These are phyloP conservation scores for Hirschioporus abietinus DNA, from an alignment of 768 basidiomycete species.

Conservation along the genomic window DNA sequence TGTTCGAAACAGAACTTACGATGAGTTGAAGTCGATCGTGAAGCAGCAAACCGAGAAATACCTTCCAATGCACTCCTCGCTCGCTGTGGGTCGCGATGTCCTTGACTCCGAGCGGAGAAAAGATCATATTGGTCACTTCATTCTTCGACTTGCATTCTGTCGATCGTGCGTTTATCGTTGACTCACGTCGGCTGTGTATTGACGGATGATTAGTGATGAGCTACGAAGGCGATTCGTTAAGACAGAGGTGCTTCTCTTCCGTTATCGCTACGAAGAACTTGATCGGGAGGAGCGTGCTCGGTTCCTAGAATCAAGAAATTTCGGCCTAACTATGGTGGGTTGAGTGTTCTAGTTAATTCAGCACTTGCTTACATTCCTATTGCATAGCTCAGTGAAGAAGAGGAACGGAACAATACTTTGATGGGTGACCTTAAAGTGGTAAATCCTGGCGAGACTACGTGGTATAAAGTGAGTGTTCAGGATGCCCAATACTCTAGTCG, in stretches of 20 bases:
- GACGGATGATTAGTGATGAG: slow-evolving; percentile 61
- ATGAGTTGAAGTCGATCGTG: slow-evolving; percentile 67
- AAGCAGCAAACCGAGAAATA: slow-evolving; percentile 64
- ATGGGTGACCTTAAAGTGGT: neutral
- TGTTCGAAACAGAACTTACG: slow-evolving; percentile 76
- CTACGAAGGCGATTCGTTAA: slow-evolving; percentile 83
- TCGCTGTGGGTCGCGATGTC: slow-evolving; percentile 37
- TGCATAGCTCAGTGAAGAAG: slow-evolving; percentile 38
- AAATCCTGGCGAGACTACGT: slow-evolving; percentile 28
- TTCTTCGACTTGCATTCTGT: slow-evolving; percentile 91
- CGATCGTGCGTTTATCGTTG: slow-evolving; percentile 66
- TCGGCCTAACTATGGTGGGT: slow-evolving; percentile 45
- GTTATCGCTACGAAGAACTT: slow-evolving; percentile 70
- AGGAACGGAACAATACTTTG: neutral
- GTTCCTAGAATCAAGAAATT: slow-evolving; percentile 63
- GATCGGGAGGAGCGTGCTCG: slow-evolving; percentile 46
- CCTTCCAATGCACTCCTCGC: slow-evolving; percentile 60
- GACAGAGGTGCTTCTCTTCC: slow-evolving; percentile 83
- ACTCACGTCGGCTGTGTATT: too few relatives aligned
- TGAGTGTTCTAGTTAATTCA: neutral
- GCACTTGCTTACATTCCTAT: slow-evolving; percentile 14
- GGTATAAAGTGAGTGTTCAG: slow-evolving; percentile 62
- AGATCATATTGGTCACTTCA: slow-evolving; percentile 92
- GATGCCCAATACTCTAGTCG: neutral
- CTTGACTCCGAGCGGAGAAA: slow-evolving; percentile 62